Conservation (phyloP, 192 early-diverging fungal species). For the Geosiphon pyriformis region DNA sequence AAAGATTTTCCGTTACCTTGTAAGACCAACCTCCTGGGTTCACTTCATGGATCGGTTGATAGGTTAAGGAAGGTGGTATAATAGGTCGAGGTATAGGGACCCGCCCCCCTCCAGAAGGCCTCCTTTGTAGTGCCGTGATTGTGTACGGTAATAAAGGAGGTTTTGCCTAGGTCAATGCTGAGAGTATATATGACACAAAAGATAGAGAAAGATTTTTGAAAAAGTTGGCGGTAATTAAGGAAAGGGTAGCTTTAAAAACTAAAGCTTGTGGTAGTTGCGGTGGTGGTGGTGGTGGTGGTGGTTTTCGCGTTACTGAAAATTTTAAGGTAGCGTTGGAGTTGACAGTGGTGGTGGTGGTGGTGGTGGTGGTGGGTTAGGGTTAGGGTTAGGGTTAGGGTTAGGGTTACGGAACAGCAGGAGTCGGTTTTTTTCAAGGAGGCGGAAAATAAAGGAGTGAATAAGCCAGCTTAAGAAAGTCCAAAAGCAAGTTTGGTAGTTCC, state of each 20-base stretch:
- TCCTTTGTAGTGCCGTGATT: constrained; percentile 11
- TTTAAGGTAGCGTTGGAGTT: background rate
- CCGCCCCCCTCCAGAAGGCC: constrained; percentile 6
- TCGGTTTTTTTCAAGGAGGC: background rate
- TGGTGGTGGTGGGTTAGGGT: background rate
- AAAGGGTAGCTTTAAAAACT: background rate
- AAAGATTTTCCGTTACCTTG: constrained; percentile 16
- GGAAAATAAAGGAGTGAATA: background rate
- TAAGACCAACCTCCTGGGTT: constrained; percentile 19
- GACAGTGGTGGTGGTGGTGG: background rate
- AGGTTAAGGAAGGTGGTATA: background rate
- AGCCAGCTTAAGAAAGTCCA: background rate
- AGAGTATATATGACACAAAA: background rate
- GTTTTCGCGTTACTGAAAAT: background rate
- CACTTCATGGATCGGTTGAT: background rate
- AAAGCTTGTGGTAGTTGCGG: background rate
- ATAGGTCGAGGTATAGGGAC: background rate
- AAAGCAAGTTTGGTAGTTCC: background rate
- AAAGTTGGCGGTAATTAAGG: background rate
- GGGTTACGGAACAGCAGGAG: background rate
- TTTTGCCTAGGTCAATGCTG: background rate
- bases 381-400: background rate
- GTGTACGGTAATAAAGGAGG: background rate
- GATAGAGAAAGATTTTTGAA: background rate
- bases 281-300: background rate